Base-by-base conservation (phyloP, 1,284 basidiomycete genomes). In the Ustilago vetiveriae region DNA sequence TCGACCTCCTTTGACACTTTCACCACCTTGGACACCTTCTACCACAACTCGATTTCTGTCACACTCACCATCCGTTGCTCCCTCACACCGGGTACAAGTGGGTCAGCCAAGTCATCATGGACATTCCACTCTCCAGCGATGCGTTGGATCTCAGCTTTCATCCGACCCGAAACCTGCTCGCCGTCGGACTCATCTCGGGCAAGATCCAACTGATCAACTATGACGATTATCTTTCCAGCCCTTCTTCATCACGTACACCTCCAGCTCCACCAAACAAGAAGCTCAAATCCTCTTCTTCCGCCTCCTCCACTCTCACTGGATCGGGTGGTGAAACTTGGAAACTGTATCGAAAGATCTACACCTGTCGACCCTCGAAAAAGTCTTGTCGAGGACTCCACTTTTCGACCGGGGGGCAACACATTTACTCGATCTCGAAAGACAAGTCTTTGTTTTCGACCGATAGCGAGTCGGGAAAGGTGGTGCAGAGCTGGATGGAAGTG, bases 71-170 rank as follows among this genome's bases (percentile, higher is more conserved):
- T 36, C 7, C n/a, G n/a, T n/a, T n/a, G n/a, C n/a, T n/a, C n/a
- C n/a, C n/a, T n/a, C n/a, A n/a, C n/a, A n/a, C n/a, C n/a, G n/a
- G n/a, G n/a, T n/a, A n/a, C n/a, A n/a, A n/a, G n/a, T n/a, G n/a
- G n/a, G n/a, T n/a, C n/a, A n/a, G 4, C 2, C 29, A 30, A 30
- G 29, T 30, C 33, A 17, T 21, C 29, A 80, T 82, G 78, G 74
- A 81, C 62, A 78, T 82, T 27, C 69, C 75, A 11, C 74, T 82
- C 10, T 69, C 88, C 45, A 87, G 88, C 21, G 90, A 96, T 82
- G 88, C 93, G 32, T 94, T 96, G 81, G 94, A 96, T 84, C 85
- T 96, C 40, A 87, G 86, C 1, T 96, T 96, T 79, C 92, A 94
- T 76, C 93, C 94, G 0, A 85, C 84, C 86, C 33, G 83, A 88